Base-by-base conservation (phyloP, 176 grass and related monocot genomes). In the Carex scoparia region DNA sequence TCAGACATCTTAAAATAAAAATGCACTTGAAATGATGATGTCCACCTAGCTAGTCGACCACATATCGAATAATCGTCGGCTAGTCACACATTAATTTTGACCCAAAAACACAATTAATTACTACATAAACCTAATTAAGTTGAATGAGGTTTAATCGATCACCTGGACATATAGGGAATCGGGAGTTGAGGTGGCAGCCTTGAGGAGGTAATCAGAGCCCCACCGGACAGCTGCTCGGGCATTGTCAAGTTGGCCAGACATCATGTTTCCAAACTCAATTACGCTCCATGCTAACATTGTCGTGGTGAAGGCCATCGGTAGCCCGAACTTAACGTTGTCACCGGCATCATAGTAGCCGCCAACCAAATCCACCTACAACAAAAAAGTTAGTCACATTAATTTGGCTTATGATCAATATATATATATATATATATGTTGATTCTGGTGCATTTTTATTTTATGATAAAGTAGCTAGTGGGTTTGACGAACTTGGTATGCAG, bases 281-380 rank as follows among this genome's bases (percentile, higher is more conserved):
- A 86, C 87, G 71, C 89, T 83, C 93, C 90, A 92, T 19, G 94
- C 88, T 4, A 95, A 80, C 94, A 95, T 93, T 28, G 94, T 95
- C 16, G 86, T 90, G 6, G 94, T 88, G 94, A 95, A 95, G 0
- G 91, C 94, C 94, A 95, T 95, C 1, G 94, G 94, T 16, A 95
- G 65, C 76, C 94, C 94, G 63, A 95, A 95, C 85, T 95, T 95
- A 9, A 95, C 78, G 66, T 95, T 95, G 84, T 95, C 91, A 1
- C 94, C 94, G 68, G 94, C 91, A 72, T 95, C 94, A 35, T 95
- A 93, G 86, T 95, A 95, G 0, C 94, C 94, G 19, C 94, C 91
- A 0, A 78, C 84, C 8, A 95, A 84, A 85, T 96, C 91, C 40
- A 91, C 91, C 69, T 90, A 37, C 3, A 77, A 23, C 23, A 4